Conservation (phyloP, 768 basidiomycete genomes). For the Tulasnella sp. region DNA sequence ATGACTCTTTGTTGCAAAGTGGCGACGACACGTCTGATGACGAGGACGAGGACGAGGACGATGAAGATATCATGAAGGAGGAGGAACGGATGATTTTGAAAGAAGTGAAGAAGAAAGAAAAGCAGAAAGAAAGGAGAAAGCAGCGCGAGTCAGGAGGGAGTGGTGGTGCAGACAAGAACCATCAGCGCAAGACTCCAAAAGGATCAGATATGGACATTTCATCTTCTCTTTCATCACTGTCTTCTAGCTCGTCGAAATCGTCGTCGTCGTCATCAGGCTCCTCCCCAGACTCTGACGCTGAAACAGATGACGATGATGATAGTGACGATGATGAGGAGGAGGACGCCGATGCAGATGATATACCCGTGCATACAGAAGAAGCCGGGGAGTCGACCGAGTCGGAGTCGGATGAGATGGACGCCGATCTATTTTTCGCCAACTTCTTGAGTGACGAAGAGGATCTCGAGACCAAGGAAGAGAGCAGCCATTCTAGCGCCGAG, state of each 20-base stretch:
- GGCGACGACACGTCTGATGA: slow-evolving; percentile 26
- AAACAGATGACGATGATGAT: slow-evolving; percentile 18
- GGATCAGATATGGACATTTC: slow-evolving; percentile 2
- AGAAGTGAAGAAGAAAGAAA: slow-evolving; percentile 41
- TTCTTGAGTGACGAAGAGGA: slow-evolving; percentile 15
- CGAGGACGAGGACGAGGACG: not conserved
- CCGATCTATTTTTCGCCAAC: slow-evolving; percentile 33
- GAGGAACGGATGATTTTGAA: slow-evolving; percentile 20
- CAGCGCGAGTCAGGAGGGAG: slow-evolving; percentile 37
- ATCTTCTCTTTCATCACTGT: slow-evolving; percentile 2
- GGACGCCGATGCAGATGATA: slow-evolving; percentile 36
- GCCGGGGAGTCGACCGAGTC: slow-evolving; percentile 12
- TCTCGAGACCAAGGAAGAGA: slow-evolving; percentile 14
- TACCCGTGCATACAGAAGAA: slow-evolving; percentile 25
- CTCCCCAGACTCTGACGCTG: slow-evolving; percentile 43
- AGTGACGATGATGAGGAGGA: slow-evolving; percentile 18
- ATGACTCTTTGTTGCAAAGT: not conserved
- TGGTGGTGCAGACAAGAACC: slow-evolving; percentile 35
- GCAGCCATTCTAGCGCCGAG: not conserved
- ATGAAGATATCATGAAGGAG: slow-evolving; percentile 23
- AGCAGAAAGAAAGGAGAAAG: slow-evolving; percentile 32
- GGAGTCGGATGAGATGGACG: slow-evolving; percentile 35
- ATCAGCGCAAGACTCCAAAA: not conserved
- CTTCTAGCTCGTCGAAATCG: not conserved
- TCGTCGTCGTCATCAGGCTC: slow-evolving; percentile 26